These are phyloP conservation scores for Trypanosoma platydactyli DNA, from an alignment of 208 protist species.

Conservation along the genomic window DNA sequence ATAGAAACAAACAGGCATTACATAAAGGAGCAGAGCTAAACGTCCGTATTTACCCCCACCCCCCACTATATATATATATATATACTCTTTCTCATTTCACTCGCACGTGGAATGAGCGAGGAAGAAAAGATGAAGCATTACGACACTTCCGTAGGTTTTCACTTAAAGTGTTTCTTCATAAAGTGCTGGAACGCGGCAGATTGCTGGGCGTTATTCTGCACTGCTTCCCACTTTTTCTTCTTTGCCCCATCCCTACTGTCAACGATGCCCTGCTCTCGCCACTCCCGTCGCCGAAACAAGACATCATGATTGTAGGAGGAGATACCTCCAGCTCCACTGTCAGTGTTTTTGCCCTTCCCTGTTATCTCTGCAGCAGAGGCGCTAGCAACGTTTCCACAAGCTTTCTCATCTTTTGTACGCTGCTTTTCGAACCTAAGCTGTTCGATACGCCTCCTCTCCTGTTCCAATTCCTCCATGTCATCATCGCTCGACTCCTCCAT, in stretches of 20 bases:
- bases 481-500: conserved; percentile 19
- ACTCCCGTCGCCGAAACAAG: conserved; percentile 56
- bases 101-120: too few relatives aligned
- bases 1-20: too few relatives aligned
- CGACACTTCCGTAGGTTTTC: background rate
- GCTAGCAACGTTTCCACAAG: background rate
- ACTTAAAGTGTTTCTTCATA: conserved; percentile 75
- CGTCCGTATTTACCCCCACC: too few relatives aligned
- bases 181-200: conserved; percentile 54
- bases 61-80: too few relatives aligned
- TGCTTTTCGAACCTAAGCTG: conserved; percentile 36
- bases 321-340: conserved; percentile 9
- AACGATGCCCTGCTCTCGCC: conserved; percentile 30
- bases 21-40: too few relatives aligned
- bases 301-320: conserved; percentile 67
- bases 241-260: conserved; percentile 17
- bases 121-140: too few relatives aligned
- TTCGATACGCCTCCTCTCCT: conserved; percentile 50
- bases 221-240: conserved; percentile 51
- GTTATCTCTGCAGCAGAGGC: background rate
- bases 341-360: conserved; percentile 17
- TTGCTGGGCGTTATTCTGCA: conserved; percentile 53
- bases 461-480: conserved; percentile 40
- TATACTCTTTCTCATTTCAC: too few relatives aligned
- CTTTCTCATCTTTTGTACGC: conserved; percentile 25